Base-by-base conservation (phyloP, 2,329 filamentous ascomycete genomes). In the Chalaropsis ovoidea region DNA sequence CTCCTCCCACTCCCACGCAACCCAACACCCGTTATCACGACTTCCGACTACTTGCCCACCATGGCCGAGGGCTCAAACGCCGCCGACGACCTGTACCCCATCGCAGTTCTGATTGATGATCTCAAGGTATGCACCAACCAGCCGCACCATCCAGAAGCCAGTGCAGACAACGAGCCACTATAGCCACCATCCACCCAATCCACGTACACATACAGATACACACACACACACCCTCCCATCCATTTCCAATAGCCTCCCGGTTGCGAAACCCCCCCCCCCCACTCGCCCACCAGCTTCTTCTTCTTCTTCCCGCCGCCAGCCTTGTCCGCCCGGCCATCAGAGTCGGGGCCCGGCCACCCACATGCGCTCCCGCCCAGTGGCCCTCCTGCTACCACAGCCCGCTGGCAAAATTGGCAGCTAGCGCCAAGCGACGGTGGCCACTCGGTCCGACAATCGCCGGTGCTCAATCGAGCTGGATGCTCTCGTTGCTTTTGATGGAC, bases 91-190 rank as follows among this genome's bases (percentile, higher is more conserved):
- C 91, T 99, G 74, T 99, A 97, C 79, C 94, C 94, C 76, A 99
- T 99, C 82, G 94, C 95, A 75, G 94, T 99, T 72, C 87, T 99
- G 78, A 99, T 99, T 79, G 94, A 99, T 78, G 94, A 99, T 85
- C 84, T 99, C 74, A 99, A 96, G 90, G 92, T 96, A 84, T 31
- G 66, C 35, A 56, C 13, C 62, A 27, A n/a, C 65, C 52, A 58
- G 52, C 24, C 27, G 24, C 27, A 58, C 15, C 52, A 10, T n/a
- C 27, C 52, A 17, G 52, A 58, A 58, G 24, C 24, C 19, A 10
- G 31, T 58, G 27, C 52, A 39, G 24, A 35, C 41, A 49, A 27
- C 11, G 22, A 43, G 11, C 61, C 17, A 27, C 39, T n/a, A 64
- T 39, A 52, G 10, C 24, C 47, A 43, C 63, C 24, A 42, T 43